Conservation (phyloP, 2,329 filamentous ascomycete genomes). For the Fusarium lyarnte region DNA sequence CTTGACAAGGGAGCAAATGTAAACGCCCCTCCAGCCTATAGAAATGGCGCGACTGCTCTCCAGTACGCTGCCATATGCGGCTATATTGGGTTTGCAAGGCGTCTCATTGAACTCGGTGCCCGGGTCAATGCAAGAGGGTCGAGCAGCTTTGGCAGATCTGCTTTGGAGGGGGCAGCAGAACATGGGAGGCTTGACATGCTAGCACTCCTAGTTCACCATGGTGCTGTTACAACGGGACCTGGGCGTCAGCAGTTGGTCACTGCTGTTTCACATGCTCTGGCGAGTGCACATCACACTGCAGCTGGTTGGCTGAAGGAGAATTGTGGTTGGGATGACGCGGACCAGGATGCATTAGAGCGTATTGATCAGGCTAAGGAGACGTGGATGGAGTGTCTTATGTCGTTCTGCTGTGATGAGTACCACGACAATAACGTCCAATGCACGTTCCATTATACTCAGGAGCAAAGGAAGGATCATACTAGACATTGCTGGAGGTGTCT, state of each 20-base stretch:
- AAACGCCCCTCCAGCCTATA: rapidly evolving
- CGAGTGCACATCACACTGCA: rapidly evolving
- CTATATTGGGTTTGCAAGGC: rapidly evolving
- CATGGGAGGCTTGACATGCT: not conserved
- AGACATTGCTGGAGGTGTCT: no score
- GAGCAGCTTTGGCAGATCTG: not conserved
- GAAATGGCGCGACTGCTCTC: rapidly evolving
- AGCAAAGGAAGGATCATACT: no score
- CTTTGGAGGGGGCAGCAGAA: rapidly evolving
- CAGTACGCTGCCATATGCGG: rapidly evolving
- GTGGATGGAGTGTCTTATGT: no score
- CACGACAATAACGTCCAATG: no score
- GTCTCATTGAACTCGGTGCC: rapidly evolving
- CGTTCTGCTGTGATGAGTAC: no score
- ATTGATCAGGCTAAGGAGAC: no score
- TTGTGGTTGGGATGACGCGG: rapidly evolving
- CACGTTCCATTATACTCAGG: no score
- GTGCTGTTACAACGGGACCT: rapidly evolving
- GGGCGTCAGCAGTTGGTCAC: not conserved
- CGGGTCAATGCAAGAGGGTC: not conserved
- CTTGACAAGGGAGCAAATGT: rapidly evolving
- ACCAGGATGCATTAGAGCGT: no score
- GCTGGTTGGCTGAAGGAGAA: rapidly evolving
- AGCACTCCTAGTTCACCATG: rapidly evolving
- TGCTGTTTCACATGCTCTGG: rapidly evolving